Base-by-base conservation (phyloP, 805 yeast genomes). In the Vanderwaltozyma verrucispora region DNA sequence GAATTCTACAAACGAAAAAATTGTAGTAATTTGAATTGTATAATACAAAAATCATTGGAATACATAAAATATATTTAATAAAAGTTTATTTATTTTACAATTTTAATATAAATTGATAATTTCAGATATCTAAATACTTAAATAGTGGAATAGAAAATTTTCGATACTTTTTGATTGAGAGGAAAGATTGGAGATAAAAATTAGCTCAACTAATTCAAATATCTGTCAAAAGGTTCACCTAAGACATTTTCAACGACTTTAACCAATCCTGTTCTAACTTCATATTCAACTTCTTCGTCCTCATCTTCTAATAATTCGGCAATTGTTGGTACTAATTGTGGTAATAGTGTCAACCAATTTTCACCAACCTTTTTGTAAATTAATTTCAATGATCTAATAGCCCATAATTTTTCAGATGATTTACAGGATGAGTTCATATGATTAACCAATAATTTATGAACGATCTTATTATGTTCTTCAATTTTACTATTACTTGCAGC, bases 221-320 rank as follows among this genome's bases (percentile, higher is more conserved):
- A 82, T 64, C 84, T 75, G 54, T 89, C 96, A 41, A 92, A 71
- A 32, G 96, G 92, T 62, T 92, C 98, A 33, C 98, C 98, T 47
- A 92, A 69, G 16, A 87, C 95, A 42, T 75, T 78, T 60, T 92
- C 98, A 40, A 92, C 78, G 5, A 84, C 95, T 51, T 83, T 85
- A 8, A 89, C 95, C 44, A 92, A 70, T 12, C 94, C 95, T 26
- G 79, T 72, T 63, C 96, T 79, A 3, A 87, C 96, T 61, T 87
- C 96, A 54, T 75, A 58, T 60, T 92, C 97, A 23, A 92, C 95
- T 34, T 73, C 77, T 59, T 92, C 98, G 45, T 88, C 94, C 42
- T 92, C 97, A 56, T 88, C 97, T 55, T 92, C 99, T 44, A 92
- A 69, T 40, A 92, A 65, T 63, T 92, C 99, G 7, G 97, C 96